phyloP scores from a whole-genome alignment of 768 basidiomycete genomes.

The Rhodosporidiobolus odoratus region DNA sequence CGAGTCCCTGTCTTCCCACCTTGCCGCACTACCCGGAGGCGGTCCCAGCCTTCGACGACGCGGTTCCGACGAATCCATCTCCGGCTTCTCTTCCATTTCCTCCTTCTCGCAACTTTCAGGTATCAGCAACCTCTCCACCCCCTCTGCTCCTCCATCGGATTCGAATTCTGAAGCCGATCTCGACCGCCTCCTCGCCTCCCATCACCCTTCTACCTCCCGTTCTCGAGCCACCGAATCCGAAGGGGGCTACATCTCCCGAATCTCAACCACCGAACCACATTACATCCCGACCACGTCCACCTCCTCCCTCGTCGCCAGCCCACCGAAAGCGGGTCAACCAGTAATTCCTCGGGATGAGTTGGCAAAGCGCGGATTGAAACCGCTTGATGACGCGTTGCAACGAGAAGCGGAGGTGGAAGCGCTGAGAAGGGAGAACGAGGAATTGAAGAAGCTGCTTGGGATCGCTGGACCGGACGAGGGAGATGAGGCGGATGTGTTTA shows the following conservation, averaged over 20 bases:
- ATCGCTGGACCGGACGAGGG: conserved; percentile 48
- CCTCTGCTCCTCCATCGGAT: background rate
- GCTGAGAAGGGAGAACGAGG: conserved; percentile 74
- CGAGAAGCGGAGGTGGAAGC: conserved; percentile 80
- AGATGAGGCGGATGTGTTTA: too few species aligned
- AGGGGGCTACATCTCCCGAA: conserved; percentile 28
- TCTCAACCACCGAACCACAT: conserved; percentile 9
- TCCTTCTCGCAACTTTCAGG: background rate
- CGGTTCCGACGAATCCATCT: background rate
- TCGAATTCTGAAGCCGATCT: background rate
- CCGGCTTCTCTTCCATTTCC: background rate
- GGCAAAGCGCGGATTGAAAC: conserved; percentile 40
- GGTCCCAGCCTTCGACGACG: background rate
- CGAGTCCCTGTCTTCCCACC: background rate
- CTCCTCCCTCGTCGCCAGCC: conserved; percentile 26
- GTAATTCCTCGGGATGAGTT: background rate
- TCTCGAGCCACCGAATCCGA: conserved; percentile 9
- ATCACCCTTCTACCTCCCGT: conserved; percentile 24
- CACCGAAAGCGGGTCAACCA: conserved; percentile 3
- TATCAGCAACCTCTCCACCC: conserved; percentile 1
- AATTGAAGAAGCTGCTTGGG: conserved; percentile 65
- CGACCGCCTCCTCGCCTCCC: conserved; percentile 21
- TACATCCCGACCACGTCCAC: conserved; percentile 37
- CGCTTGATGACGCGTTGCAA: conserved; percentile 76
- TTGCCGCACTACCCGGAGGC: background rate